Evolutionary conservation across 345 rosid genomes (phyloP), one percentile per base, ranked within the genome.

Genomic region (Bretschneidera sinensis): DNA sequence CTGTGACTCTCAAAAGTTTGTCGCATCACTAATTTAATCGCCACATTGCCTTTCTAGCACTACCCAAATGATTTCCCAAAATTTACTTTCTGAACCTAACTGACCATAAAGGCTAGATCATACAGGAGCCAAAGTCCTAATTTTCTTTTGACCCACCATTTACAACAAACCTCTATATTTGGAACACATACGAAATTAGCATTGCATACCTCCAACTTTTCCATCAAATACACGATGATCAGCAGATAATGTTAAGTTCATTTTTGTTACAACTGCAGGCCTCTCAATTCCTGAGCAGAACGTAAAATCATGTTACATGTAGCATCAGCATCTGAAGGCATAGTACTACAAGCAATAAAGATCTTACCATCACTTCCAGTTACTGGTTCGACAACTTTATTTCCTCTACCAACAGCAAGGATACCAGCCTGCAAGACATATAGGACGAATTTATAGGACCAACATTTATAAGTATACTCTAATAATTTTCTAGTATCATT

Each of bases 201-300:
- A n/a, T n/a, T n/a, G n/a, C 65, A 20, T 63, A 92, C 99, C 92
- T 84, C 86, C 96, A 59, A 87, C 95, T 83, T 87, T 80, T 77
- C 97, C 97, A 56, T 87, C 92, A 79, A 89, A 89, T 57, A 94
- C 88, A 33, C 97, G 90, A 74, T 94, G 96, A 72, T 89, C 99
- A 50, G 96, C 96, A 0, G 97, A 94, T 72, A 94, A 74, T 2
- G 89, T 94, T 76, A 89, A 67, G 71, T 64, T 83, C 95, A 94
- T 89, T 75, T 84, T 94, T 25, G 86, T 84, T 67, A 94, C 78
- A 16, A 86, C 79, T 0, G 80, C 82, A 69, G 95, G 83, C 71
- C 63, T 77, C 81, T 87, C 91, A 21, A 57, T 71, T 62, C 99
- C 97, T 94, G 88, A 1, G 22, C 24, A 61, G 33, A 69, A 68